These are phyloP conservation scores for Betula pendula DNA, from an alignment of 306 rosid species.

Conservation along the genomic window DNA sequence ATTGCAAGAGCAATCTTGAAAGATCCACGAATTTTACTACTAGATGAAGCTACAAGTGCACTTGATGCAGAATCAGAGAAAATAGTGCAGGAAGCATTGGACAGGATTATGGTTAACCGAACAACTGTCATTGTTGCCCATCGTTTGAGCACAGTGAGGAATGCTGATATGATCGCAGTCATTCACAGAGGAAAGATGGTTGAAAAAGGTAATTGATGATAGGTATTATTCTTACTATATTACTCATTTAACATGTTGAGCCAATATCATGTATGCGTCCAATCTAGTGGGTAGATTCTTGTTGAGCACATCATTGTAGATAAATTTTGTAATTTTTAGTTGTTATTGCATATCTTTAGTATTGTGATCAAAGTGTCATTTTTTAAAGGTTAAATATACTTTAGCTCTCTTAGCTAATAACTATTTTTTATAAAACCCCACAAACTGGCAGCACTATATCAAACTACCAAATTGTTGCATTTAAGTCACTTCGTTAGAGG, in stretches of 20 bases:
- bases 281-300: background rate
- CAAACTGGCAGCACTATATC: no score
- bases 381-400: no score
- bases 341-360: background rate
- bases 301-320: background rate
- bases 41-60: conserved; percentile 94
- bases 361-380: background rate
- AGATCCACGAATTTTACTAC: conserved; percentile 76
- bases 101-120: conserved; percentile 78
- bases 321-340: background rate
- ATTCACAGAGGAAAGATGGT: conserved; percentile 93
- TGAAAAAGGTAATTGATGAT: conserved; percentile 61
- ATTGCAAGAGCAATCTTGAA: conserved; percentile 88
- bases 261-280: background rate
- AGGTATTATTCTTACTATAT: background rate
- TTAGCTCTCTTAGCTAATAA: no score
- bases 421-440: no score
- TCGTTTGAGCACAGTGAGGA: conserved; percentile 86
- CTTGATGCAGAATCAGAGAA: conserved; percentile 94
- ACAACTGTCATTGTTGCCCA: conserved; percentile 90
- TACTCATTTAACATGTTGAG: background rate
- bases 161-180: conserved; percentile 84
- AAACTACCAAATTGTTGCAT: no score
- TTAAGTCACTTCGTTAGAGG: no score
- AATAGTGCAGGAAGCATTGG: conserved; percentile 85